These are phyloP conservation scores for Adansonia digitata DNA, from an alignment of 345 rosid genomes.

Conservation along the genomic window DNA sequence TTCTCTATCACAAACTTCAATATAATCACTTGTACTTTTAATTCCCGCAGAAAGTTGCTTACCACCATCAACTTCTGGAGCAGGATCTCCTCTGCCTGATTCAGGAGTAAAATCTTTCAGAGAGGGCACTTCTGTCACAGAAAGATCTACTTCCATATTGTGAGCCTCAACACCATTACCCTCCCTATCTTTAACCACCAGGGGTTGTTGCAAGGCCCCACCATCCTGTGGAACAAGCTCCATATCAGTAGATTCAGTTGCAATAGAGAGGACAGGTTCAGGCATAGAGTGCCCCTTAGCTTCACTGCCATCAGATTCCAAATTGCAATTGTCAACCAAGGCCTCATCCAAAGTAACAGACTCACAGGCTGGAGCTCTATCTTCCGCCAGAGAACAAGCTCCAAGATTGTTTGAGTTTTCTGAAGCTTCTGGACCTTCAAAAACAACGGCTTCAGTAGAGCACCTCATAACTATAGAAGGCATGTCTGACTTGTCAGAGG, in stretches of 20 bases:
- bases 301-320: neutral
- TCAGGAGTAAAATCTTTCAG: neutral
- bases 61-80: neutral
- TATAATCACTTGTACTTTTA: neutral
- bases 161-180: neutral
- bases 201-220: neutral
- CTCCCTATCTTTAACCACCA: neutral
- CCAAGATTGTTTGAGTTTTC: neutral
- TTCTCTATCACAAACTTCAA: neutral
- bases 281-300: neutral
- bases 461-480: neutral
- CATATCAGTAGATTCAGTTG: slow-evolving; percentile 1
- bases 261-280: neutral
- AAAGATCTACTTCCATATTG: neutral
- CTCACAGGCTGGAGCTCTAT: neutral
- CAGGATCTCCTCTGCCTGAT: neutral
- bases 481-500: neutral
- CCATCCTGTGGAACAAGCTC: slow-evolving; percentile 6
- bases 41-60: neutral
- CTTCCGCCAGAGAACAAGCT: neutral
- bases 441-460: neutral
- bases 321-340: neutral
- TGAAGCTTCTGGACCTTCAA: neutral
- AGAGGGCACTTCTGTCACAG: neutral
- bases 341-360: neutral